phyloP scores from a whole-genome alignment of 2,329 filamentous ascomycete species.

The Aurifilum marmelostoma region DNA sequence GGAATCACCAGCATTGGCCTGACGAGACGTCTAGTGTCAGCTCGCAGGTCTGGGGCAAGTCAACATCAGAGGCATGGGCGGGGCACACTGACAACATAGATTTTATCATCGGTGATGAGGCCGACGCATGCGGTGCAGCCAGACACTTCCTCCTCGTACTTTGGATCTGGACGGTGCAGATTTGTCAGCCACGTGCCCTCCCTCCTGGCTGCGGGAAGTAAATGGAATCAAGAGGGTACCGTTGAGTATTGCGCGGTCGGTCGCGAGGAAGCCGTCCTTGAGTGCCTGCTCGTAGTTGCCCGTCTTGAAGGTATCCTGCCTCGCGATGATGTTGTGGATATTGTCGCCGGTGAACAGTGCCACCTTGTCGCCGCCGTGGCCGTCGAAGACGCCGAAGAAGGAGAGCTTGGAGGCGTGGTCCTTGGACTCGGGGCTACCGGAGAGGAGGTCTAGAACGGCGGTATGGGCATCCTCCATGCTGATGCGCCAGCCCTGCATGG shows the following conservation, averaged over 20 bases:
- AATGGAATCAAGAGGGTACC: constrained; percentile 61
- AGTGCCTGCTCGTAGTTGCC: constrained; percentile 93
- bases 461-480: constrained; percentile 99
- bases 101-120: constrained; percentile 86
- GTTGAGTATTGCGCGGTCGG: constrained; percentile 91
- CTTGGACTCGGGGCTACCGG: constrained; percentile 57
- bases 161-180: constrained; percentile 70
- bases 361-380: constrained; percentile 96
- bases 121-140: constrained; percentile 95
- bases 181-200: constrained; percentile 27
- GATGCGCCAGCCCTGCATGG: constrained; percentile 99
- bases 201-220: neutral
- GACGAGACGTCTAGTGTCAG: constrained; percentile 36
- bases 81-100: constrained; percentile 79
- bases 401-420: constrained; percentile 76
- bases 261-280: constrained; percentile 96
- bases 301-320: constrained; percentile 90
- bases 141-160: constrained; percentile 96
- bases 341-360: constrained; percentile 90
- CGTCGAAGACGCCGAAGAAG: constrained; percentile 98
- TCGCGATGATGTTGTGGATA: constrained; percentile 90
- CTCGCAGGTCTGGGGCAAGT: constrained; percentile 23
- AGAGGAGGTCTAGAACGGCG: constrained; percentile 82
- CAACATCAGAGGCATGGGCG: constrained; percentile 26
- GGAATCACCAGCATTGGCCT: constrained; percentile 98